Conservation (phyloP, 495 filamentous ascomycete species). For the Neurospora discreta region DNA sequence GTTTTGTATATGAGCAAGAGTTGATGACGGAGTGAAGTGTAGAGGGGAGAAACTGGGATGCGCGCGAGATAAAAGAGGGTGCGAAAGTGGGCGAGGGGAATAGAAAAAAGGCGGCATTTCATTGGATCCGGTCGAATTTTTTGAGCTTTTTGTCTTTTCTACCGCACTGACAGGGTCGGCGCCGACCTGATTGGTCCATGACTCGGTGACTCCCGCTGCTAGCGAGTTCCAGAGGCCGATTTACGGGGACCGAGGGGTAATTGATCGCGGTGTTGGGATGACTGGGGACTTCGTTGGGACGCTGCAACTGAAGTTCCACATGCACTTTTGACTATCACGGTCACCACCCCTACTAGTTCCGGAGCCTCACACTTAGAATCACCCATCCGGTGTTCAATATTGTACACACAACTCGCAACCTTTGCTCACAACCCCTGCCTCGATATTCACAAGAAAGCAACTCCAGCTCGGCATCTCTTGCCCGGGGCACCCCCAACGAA, state of each 20-base stretch:
- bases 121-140: neutral
- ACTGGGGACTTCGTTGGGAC: neutral
- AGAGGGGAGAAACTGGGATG: conserved; percentile 1
- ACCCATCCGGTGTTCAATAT: neutral
- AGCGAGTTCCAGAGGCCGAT: neutral
- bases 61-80: neutral
- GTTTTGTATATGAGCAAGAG: neutral
- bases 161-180: neutral
- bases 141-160: neutral
- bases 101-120: neutral
- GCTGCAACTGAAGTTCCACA: neutral
- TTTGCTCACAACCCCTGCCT: neutral
- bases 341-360: neutral
- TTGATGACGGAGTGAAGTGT: conserved; percentile 2
- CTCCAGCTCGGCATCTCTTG: neutral
- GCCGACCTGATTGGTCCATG: neutral
- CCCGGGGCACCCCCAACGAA: neutral
- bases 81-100: neutral
- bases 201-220: neutral
- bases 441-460: neutral
- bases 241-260: neutral
- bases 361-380: neutral
- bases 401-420: neutral
- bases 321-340: neutral
- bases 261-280: neutral